Conservation (phyloP, 2,329 filamentous ascomycete genomes). For the Phaeosphaeriaceae sp. region DNA sequence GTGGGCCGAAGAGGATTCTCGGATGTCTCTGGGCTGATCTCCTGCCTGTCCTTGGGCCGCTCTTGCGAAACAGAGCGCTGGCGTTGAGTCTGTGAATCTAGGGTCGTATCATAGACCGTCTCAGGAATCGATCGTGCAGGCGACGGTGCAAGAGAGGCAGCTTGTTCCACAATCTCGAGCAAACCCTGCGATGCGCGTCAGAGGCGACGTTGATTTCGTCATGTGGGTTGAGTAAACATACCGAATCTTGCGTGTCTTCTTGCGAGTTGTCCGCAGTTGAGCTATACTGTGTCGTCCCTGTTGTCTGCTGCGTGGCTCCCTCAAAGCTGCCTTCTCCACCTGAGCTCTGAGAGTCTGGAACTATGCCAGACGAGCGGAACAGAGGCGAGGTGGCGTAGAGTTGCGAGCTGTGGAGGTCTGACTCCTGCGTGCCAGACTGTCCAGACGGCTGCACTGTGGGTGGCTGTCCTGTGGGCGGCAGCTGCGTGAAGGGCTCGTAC, state of each 20-base stretch:
- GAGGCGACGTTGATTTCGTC: background rate
- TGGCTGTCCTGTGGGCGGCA: no score
- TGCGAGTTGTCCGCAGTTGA: slow-evolving; percentile 7
- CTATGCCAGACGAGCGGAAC: slow-evolving; percentile 21
- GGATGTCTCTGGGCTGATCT: background rate
- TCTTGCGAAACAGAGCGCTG: slow-evolving; percentile 8
- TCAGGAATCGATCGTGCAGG: slow-evolving; percentile 35
- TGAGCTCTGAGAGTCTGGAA: slow-evolving; percentile 39
- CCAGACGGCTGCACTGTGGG: slow-evolving; percentile 4
- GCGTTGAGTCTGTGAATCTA: slow-evolving; percentile 23
- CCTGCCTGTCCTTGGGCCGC: background rate
- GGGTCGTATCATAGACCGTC: slow-evolving; percentile 28
- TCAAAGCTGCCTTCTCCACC: slow-evolving; percentile 30
- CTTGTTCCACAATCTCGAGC: slow-evolving; percentile 19
- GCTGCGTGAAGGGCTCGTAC: slow-evolving; percentile 30
- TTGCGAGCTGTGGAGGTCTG: slow-evolving; percentile 27
- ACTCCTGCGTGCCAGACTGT: slow-evolving; percentile 6
- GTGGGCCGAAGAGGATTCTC: background rate
- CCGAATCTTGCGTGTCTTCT: slow-evolving; percentile 18
- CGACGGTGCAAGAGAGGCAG: slow-evolving; percentile 16
- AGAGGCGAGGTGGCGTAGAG: slow-evolving; percentile 1
- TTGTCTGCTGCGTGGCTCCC: slow-evolving; percentile 28
- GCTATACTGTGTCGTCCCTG: slow-evolving; percentile 11
- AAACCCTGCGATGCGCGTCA: slow-evolving; percentile 20
- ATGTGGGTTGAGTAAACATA: slow-evolving; percentile 1